phyloP scores from a whole-genome alignment of 257 asterid species.

The Jacaranda mimosifolia region DNA sequence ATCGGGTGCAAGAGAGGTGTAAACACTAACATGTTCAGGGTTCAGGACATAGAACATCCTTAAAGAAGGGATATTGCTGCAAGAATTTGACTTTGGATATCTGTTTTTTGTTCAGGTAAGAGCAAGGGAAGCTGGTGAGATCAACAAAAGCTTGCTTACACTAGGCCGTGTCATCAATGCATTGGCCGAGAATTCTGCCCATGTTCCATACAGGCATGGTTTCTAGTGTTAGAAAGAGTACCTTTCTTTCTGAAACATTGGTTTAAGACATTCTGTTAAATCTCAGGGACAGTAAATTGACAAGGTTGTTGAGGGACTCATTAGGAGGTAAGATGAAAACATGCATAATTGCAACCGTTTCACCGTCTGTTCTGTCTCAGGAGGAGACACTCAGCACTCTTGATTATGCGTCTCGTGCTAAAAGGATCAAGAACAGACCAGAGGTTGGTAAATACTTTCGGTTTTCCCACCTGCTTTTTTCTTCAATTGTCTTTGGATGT shows the following conservation, averaged over 20 bases:
- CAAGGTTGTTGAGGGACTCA: slow-evolving; percentile 94
- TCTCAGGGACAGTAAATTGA: slow-evolving; percentile 95
- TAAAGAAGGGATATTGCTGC: too few species aligned
- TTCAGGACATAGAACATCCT: too few species aligned
- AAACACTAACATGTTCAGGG: too few species aligned
- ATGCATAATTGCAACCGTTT: slow-evolving; percentile 91
- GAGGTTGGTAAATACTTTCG: slow-evolving; percentile 66
- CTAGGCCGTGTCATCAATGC: slow-evolving; percentile 97
- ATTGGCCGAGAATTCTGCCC: slow-evolving; percentile 97
- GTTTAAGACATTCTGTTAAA: slow-evolving; percentile 22
- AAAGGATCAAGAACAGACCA: slow-evolving; percentile 97
- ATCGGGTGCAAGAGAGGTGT: slow-evolving; percentile 98
- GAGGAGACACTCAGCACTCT: slow-evolving; percentile 98
- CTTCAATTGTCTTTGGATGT: background rate
- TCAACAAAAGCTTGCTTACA: slow-evolving; percentile 97
- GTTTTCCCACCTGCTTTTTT: slow-evolving; percentile 1
- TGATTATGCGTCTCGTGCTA: slow-evolving; percentile 98
- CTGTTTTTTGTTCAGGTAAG: slow-evolving; percentile 72
- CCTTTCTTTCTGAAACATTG: background rate
- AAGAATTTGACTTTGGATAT: slow-evolving; percentile 32
- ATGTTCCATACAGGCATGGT: slow-evolving; percentile 87
- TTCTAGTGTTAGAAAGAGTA: slow-evolving; percentile 20
- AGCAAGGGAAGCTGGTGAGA: slow-evolving; percentile 99
- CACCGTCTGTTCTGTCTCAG: slow-evolving; percentile 86
- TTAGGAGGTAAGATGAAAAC: slow-evolving; percentile 99